These are phyloP conservation scores for Kodamaea ohmeri DNA, from an alignment of 1,139 yeast species.

Conservation along the genomic window DNA sequence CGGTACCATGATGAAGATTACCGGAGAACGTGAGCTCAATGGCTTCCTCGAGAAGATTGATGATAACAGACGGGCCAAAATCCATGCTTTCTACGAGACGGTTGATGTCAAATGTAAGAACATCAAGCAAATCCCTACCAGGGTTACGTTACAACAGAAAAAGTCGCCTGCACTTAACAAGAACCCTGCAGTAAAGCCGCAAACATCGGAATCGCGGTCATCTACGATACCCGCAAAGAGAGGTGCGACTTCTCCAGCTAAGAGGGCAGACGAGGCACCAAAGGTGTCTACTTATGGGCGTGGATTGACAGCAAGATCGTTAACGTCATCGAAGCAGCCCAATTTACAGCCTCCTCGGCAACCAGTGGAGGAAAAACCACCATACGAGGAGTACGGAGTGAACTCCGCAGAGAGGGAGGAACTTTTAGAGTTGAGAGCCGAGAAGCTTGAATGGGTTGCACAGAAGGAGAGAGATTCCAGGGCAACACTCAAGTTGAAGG, in stretches of 20 bases:
- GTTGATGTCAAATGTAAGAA: conserved; percentile 51
- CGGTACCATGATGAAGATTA: conserved; percentile 79
- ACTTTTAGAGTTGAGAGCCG: conserved; percentile 49
- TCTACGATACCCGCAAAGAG: conserved; percentile 59
- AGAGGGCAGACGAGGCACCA: conserved; percentile 33
- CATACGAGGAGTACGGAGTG: conserved; percentile 13
- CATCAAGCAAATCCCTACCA: conserved; percentile 4
- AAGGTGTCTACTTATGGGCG: conserved; percentile 33
- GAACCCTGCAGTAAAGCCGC: neutral
- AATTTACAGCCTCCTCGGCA: conserved; percentile 7
- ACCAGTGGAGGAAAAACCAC: conserved; percentile 12
- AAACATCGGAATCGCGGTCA: conserved; percentile 1
- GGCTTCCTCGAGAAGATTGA: conserved; percentile 67
- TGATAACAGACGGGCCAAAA: conserved; percentile 67
- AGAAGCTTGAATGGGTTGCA: conserved; percentile 50
- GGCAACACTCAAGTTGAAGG: conserved; percentile 39
- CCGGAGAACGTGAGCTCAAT: conserved; percentile 69
- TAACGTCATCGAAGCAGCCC: conserved; percentile 23
- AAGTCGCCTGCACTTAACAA: conserved; percentile 11
- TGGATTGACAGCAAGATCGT: conserved; percentile 39
- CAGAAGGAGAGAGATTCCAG: conserved; percentile 41
- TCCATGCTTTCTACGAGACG: conserved; percentile 54
- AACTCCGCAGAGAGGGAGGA: conserved; percentile 41
- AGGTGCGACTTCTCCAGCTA: conserved; percentile 65
- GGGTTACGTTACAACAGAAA: conserved; percentile 7